Conservation (phyloP, 1,139 yeast species). For the Pichia sp. region DNA sequence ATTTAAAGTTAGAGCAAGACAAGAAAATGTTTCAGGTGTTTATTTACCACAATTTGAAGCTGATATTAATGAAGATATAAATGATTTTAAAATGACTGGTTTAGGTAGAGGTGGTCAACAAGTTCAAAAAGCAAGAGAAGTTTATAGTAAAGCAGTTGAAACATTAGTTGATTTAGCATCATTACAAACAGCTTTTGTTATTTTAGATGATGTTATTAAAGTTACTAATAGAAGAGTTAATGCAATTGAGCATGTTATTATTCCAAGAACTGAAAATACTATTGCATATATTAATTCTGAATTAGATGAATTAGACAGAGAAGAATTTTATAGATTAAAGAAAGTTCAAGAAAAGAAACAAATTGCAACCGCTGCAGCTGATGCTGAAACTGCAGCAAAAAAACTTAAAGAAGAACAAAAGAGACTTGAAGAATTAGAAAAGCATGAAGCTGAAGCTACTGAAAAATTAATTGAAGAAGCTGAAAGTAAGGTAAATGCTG, state of each 20-base stretch:
- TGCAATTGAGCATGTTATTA: constrained; percentile 96
- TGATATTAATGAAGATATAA: constrained; percentile 72
- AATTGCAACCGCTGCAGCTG: constrained; percentile 61
- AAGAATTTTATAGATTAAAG: constrained; percentile 92
- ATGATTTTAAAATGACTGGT: constrained; percentile 94
- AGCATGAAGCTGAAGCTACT: constrained; percentile 20
- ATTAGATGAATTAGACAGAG: constrained; percentile 95
- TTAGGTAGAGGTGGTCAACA: constrained; percentile 98
- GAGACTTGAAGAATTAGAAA: constrained; percentile 17
- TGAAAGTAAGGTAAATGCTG: constrained; percentile 11
- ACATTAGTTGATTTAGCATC: constrained; percentile 94
- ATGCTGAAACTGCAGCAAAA: constrained; percentile 41
- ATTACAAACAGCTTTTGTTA: constrained; percentile 89
- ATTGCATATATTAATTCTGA: constrained; percentile 90
- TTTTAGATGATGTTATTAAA: constrained; percentile 93
- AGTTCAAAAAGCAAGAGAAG: constrained; percentile 88
- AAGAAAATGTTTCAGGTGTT: constrained; percentile 95
- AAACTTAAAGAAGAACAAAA: constrained; percentile 17
- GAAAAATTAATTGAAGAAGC: constrained; percentile 15
- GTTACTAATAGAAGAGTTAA: constrained; percentile 97
- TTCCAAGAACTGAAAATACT: constrained; percentile 95
- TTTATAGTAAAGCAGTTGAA: constrained; percentile 91
- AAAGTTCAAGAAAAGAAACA: constrained; percentile 97
- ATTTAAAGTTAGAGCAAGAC: constrained; percentile 83
- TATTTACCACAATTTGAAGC: constrained; percentile 88